Conservation (phyloP, 2,329 filamentous ascomycete species). For the Colletotrichum horii region DNA sequence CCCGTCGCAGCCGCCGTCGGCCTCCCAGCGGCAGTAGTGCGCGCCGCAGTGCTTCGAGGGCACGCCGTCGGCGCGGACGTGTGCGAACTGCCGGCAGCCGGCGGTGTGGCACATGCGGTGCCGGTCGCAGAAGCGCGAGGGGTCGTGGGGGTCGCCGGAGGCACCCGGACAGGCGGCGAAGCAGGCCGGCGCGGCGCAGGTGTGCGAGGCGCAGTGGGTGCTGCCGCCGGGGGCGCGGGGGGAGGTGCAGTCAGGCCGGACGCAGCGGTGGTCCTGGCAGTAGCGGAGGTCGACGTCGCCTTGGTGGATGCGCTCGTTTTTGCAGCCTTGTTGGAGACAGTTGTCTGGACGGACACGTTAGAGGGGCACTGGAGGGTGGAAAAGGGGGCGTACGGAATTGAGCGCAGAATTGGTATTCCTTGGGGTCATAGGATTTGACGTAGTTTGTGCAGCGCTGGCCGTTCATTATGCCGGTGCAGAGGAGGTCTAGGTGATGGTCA, state of each 20-base stretch:
- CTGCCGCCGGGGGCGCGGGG: constrained; percentile 14
- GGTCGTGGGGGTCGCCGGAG: constrained; percentile 15
- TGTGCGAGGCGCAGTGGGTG: constrained; percentile 30
- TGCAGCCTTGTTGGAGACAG: constrained; percentile 29
- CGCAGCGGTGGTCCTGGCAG: constrained; percentile 34
- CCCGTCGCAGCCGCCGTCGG: constrained; percentile 27
- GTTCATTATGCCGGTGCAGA: constrained; percentile 6
- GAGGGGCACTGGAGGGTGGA: not conserved
- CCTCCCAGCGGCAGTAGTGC: constrained; percentile 31
- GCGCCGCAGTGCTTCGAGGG: constrained; percentile 29
- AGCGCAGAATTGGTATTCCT: constrained; percentile 14
- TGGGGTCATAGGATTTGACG: constrained; percentile 20
- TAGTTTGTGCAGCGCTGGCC: constrained; percentile 13
- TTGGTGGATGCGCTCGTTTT: constrained; percentile 24
- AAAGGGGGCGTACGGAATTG: not conserved
- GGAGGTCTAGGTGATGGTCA: not conserved
- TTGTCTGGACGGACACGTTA: constrained; percentile 26
- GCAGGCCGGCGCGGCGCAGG: constrained; percentile 30
- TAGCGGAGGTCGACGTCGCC: constrained; percentile 25
- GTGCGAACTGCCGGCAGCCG: constrained; percentile 29
- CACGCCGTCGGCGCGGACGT: constrained; percentile 29
- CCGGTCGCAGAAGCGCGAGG: constrained; percentile 30
- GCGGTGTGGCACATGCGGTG: constrained; percentile 29
- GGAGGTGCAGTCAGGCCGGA: constrained; percentile 24
- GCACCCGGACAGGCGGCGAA: constrained; percentile 25